Evolutionary conservation across 495 filamentous ascomycete genomes (phyloP), one percentile per base, ranked within the genome.

Genomic region (Xylaria intraflava): DNA sequence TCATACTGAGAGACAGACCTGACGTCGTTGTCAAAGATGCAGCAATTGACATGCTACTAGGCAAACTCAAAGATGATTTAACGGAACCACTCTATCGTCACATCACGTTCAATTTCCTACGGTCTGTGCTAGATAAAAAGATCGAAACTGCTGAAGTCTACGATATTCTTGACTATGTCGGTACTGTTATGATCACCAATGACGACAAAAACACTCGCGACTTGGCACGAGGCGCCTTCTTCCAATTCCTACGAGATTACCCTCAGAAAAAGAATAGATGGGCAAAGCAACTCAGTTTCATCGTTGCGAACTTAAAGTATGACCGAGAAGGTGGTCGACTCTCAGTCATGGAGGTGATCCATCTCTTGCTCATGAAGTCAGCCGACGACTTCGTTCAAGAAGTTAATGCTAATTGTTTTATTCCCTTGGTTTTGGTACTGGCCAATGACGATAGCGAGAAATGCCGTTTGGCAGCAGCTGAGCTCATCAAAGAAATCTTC

Each of bases 181-280:
- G 88, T 22, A 81, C 77, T n/a, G 85, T 97, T 69, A 95, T 97
- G 91, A 88, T 98, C 52, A 96, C 87, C 22, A 96, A 96, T 67
- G 86, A 95, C 51, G 90, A 90, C 57, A 83, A 85, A 59, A 82
- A 83, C 56, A 87, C 91, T 2, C 80, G 92, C 38, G 90, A 96
- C 61, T 71, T 92, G 30, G 91, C 92, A 16, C 82, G 94, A 26
- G 88, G 89, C 19, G 86, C 84, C 22, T 98, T 94, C 69, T 83
- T 96, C 66, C 89, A 95, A 60, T 98, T 97, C 75, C 68, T 98
- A 31, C 83, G 90, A 57, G 88, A 96, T 40, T 98, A 96, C 64
- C 93, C 93, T 0, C 93, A 97, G 64, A 88, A 85, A 59, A 88
- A 88, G 65, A 85, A 83, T 56, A 77, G 94, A 3, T 89, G 90